Base-by-base conservation (phyloP, 208 protist genomes). In the Crithidia thermophila region DNA sequence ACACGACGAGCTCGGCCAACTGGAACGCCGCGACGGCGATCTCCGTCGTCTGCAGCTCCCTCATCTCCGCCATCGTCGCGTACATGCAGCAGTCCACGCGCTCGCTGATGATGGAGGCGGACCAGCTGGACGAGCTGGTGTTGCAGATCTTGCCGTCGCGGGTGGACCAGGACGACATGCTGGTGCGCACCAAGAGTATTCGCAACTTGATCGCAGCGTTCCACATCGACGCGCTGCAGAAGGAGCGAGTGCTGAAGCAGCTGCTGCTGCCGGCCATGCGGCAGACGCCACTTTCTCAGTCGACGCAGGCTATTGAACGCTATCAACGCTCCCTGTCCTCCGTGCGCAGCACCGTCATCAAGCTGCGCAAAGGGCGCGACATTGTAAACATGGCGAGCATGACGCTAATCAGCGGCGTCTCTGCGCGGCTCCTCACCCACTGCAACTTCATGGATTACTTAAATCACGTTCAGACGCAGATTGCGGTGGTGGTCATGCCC, bases 391-490 rank as follows among this genome's bases (percentile, higher is more conserved):
- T 82, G 33, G 80, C 86, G 34, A 92, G 77, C 73, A 87, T 95
- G 84, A 90, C 77, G 45, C 79, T 95, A 69, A 78, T 95, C 36
- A 81, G 84, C 65, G 89, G 89, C 30, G 89, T 95, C 42, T 78
- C 76, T 0, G 85, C 88, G 46, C 85, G 89, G 5, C 77, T 95
- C n/a, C 36, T 89, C 5, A 66, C 85, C 42, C 89, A 90, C 62
- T 95, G 89, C 67, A 79, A 95, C 67, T 84, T 77, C 40, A 90
- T 95, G 86, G 89, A 95, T 50, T 95, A 90, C 47, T 50, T 95
- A 42, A 95, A 87, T 62, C 69, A 85, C 67, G 79, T 95, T 34
- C 80, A 93, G 71, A 77, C 84, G 16, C 76, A 87, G 59, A 91
- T 95, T 40, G 37, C 86, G 3, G 74, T 95, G 1, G 69, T 95